Evolutionary conservation across 768 basidiomycete species (phyloP).

Genomic region (Naganishia antarctica): DNA sequence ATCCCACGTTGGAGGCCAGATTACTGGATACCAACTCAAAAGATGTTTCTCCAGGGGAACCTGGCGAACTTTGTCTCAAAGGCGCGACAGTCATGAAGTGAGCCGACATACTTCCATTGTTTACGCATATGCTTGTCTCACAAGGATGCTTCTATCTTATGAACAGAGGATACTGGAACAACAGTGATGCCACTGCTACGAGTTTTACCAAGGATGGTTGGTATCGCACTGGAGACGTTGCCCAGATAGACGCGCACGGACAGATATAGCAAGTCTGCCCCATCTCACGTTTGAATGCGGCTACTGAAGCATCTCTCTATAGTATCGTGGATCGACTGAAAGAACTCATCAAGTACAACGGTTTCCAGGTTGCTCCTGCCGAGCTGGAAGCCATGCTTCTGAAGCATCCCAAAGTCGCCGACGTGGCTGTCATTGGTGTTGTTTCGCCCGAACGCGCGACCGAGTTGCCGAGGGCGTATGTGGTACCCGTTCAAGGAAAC

Average conservation of each 20-base stretch:
- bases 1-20: conserved; percentile 71
- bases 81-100: conserved; percentile 68
- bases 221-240: conserved; percentile 87
- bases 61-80: conserved; percentile 76
- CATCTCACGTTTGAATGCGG: not conserved
- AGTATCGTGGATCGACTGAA: conserved; percentile 49
- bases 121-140: too few species aligned
- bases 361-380: conserved; percentile 81
- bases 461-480: conserved; percentile 63
- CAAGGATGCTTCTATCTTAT: too few species aligned
- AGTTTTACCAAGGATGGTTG: conserved; percentile 69
- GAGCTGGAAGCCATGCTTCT: conserved; percentile 74
- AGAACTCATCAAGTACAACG: conserved; percentile 56
- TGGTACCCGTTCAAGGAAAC: conserved; percentile 42
- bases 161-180: conserved; percentile 67
- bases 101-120: too few species aligned
- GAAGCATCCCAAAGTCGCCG: conserved; percentile 68
- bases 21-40: conserved; percentile 61
- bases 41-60: conserved; percentile 54
- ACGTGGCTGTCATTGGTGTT: conserved; percentile 77
- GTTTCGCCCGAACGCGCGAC: conserved; percentile 64
- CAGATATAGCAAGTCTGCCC: conserved; percentile 52
- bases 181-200: conserved; percentile 63
- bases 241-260: conserved; percentile 62
- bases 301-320: not conserved